Percentiles rank a stretch among this genome's conserved stretches.
These are phyloP conservation scores for Ceriops tagal DNA, from an alignment of 345 rosid species.

Conservation along the genomic window DNA sequence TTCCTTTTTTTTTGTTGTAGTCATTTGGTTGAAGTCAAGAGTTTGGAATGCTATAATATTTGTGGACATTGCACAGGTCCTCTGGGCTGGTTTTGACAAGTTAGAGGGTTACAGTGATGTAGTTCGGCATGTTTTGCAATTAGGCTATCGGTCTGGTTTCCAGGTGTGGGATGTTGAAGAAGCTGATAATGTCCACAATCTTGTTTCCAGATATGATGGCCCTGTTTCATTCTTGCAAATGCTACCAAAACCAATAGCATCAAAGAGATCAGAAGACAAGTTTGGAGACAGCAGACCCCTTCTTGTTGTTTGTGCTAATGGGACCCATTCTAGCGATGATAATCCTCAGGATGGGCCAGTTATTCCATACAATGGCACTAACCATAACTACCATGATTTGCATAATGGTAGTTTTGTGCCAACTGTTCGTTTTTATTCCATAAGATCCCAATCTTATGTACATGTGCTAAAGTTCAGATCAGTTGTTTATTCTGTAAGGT, in stretches of 20 bases:
- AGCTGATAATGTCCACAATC: slow-evolving; percentile 64
- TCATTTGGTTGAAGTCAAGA: not conserved
- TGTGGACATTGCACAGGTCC: slow-evolving; percentile 46
- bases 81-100: slow-evolving; percentile 96
- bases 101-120: slow-evolving; percentile 51
- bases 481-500: slow-evolving; percentile 66
- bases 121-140: slow-evolving; percentile 60
- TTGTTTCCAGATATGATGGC: slow-evolving; percentile 76
- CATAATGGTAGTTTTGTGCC: slow-evolving; percentile 42
- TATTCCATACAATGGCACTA: slow-evolving; percentile 33
- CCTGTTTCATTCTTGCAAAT: slow-evolving; percentile 80
- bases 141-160: slow-evolving; percentile 80
- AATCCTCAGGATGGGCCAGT: slow-evolving; percentile 40
- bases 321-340: slow-evolving; percentile 37
- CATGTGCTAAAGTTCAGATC: slow-evolving; percentile 74
- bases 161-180: slow-evolving; percentile 99
- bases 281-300: slow-evolving; percentile 64
- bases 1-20: not conserved
- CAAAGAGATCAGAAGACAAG: slow-evolving; percentile 41
- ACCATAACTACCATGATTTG: slow-evolving; percentile 36
- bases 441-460: slow-evolving; percentile 72
- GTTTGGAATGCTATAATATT: not conserved
- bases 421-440: slow-evolving; percentile 66
- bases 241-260: slow-evolving; percentile 55
- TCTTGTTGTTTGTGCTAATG: slow-evolving; percentile 65